phyloP scores from a whole-genome alignment of 2,329 filamentous ascomycete species.

The Talaromyces albobiverticillius region DNA sequence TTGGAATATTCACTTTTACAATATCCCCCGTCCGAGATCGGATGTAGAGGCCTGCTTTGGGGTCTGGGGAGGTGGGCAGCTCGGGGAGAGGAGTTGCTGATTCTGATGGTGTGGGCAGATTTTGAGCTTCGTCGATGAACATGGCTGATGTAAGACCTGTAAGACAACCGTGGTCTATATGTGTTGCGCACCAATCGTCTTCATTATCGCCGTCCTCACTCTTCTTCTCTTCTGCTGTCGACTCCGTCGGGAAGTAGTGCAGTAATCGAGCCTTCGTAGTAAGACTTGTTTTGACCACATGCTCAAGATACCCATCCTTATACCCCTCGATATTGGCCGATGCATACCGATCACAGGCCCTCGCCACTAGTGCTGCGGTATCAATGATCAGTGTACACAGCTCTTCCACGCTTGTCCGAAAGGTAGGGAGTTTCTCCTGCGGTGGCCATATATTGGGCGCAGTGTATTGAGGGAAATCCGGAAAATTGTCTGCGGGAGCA shows the following conservation, averaged over 20 bases:
- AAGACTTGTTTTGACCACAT: constrained; percentile 77
- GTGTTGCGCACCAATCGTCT: constrained; percentile 86
- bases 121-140: constrained; percentile 77
- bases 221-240: constrained; percentile 1
- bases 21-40: constrained; percentile 76
- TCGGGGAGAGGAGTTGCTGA: constrained; percentile 56
- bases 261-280: constrained; percentile 88
- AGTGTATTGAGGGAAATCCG: constrained; percentile 79
- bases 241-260: constrained; percentile 74
- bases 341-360: constrained; percentile 86
- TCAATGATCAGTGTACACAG: constrained; percentile 86
- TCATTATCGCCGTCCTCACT: constrained; percentile 50
- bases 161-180: constrained; percentile 83
- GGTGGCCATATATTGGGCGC: constrained; percentile 86
- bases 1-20: constrained; percentile 88
- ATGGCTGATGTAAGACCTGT: constrained; percentile 93
- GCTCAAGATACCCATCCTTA: constrained; percentile 74
- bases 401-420: constrained; percentile 67
- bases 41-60: constrained; percentile 88
- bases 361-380: constrained; percentile 79
- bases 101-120: constrained; percentile 28
- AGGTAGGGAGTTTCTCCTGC: constrained; percentile 67
- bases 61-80: constrained; percentile 73
- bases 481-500: constrained; percentile 33
- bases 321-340: constrained; percentile 75